Percentiles rank a stretch among this genome's conserved stretches.
These are phyloP conservation scores for Leccinum fallax DNA, from an alignment of 1,284 basidiomycete genomes.

Conservation along the genomic window DNA sequence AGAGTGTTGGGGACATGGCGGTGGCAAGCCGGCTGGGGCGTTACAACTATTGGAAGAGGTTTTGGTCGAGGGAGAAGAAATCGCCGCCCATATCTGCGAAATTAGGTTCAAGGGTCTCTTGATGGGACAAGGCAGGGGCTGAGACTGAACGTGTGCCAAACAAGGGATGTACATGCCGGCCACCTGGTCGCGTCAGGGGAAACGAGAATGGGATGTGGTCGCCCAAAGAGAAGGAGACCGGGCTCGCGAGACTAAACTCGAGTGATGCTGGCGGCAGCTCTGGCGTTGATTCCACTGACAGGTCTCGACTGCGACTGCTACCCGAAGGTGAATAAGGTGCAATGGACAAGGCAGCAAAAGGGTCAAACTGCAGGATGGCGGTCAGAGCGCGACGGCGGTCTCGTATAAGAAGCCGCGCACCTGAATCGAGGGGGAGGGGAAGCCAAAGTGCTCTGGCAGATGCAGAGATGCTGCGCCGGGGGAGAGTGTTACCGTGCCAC, in stretches of 20 bases:
- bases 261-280: slow-evolving; percentile 46
- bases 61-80: slow-evolving; percentile 45
- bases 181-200: slow-evolving; percentile 24
- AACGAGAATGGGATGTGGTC: slow-evolving; percentile 26
- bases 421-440: slow-evolving; percentile 28
- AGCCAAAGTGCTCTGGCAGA: slow-evolving; percentile 16
- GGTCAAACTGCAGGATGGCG: slow-evolving; percentile 28
- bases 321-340: slow-evolving; percentile 52
- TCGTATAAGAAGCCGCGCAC: slow-evolving; percentile 14
- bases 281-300: slow-evolving; percentile 59
- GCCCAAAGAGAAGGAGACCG: slow-evolving; percentile 33
- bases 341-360: slow-evolving; percentile 55
- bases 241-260: slow-evolving; percentile 42
- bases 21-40: background rate
- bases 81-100: slow-evolving; percentile 55
- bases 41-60: slow-evolving; percentile 45
- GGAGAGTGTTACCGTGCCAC: slow-evolving; percentile 28
- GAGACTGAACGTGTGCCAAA: slow-evolving; percentile 41
- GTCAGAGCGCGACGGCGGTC: slow-evolving; percentile 24
- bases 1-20: slow-evolving; percentile 12
- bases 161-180: slow-evolving; percentile 19
- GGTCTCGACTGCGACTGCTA: slow-evolving; percentile 44
- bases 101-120: slow-evolving; percentile 24
- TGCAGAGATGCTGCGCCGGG: slow-evolving; percentile 19
- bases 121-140: slow-evolving; percentile 26